Percentiles rank a stretch among this genome's conserved stretches.
phyloP scores from a whole-genome alignment of 129 eudicot genomes.

The Tagetes erecta region DNA sequence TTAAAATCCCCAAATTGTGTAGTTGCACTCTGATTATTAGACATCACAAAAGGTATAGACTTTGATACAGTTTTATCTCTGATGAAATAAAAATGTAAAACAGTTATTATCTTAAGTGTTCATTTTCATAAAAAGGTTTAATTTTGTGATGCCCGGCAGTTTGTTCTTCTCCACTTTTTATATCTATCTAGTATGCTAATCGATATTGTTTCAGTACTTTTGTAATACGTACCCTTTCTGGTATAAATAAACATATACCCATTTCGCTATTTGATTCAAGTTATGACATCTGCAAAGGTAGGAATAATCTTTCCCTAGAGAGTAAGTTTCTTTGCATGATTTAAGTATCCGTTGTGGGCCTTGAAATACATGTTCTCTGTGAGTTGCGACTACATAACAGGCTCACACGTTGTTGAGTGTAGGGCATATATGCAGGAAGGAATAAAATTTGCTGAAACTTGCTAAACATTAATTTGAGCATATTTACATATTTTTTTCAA shows the following conservation, averaged over 20 bases:
- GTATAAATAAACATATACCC: not conserved
- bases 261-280: not conserved
- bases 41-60: not conserved
- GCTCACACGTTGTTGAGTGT: not conserved
- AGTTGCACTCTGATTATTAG: slow-evolving; percentile 15
- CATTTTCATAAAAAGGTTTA: not conserved
- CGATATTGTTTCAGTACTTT: not conserved
- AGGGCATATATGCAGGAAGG: not conserved
- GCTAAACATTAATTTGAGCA: not conserved
- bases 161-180: not conserved
- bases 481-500: slow-evolving; percentile 5
- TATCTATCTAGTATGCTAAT: not conserved
- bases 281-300: slow-evolving; percentile 4
- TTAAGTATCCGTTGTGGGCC: not conserved
- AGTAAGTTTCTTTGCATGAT: not conserved
- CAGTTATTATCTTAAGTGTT: not conserved
- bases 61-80: not conserved
- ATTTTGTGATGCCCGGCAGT: not conserved
- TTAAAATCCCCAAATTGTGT: not conserved
- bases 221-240: not conserved
- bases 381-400: not conserved
- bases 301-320: not conserved
- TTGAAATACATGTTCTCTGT: not conserved
- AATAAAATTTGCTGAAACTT: not conserved
- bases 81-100: not conserved